A percentile compares a stretch with the other conserved stretches of the same genome.
These are phyloP conservation scores for Borovskyia barvae DNA, from an alignment of 208 protist species.

Conservation along the genomic window DNA sequence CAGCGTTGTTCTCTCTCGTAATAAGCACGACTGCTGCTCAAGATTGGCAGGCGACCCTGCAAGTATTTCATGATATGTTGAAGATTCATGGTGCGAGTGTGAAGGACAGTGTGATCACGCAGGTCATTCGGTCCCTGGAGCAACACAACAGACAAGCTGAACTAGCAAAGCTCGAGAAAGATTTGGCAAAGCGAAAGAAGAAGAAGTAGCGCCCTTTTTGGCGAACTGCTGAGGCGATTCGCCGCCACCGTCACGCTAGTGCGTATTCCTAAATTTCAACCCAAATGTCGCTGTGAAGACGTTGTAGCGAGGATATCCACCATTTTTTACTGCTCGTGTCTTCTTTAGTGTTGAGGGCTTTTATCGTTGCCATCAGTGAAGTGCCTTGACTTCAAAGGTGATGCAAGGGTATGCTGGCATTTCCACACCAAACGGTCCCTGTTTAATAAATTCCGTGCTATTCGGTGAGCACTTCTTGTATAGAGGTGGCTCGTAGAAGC, in stretches of 20 bases:
- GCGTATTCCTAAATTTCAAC: too few relatives aligned
- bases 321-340: slow-evolving; percentile 3
- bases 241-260: too few relatives aligned
- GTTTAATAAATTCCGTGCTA: too few relatives aligned
- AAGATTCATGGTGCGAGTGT: slow-evolving; percentile 62
- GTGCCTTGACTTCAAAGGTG: too few relatives aligned
- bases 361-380: too few relatives aligned
- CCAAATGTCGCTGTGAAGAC: too few relatives aligned
- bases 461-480: too few relatives aligned
- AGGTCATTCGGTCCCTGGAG: slow-evolving; percentile 73
- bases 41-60: slow-evolving; percentile 64
- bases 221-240: not conserved
- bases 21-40: slow-evolving; percentile 60
- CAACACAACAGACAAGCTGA: slow-evolving; percentile 60
- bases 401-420: too few relatives aligned
- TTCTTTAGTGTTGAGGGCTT: too few relatives aligned
- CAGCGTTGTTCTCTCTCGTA: slow-evolving; percentile 60
- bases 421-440: too few relatives aligned
- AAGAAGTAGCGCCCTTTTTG: slow-evolving; percentile 39
- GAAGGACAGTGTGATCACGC: slow-evolving; percentile 75
- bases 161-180: slow-evolving; percentile 68
- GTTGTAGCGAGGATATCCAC: too few relatives aligned
- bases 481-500: too few relatives aligned
- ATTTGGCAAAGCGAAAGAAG: slow-evolving; percentile 67
- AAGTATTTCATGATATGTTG: slow-evolving; percentile 69